phyloP scores from a whole-genome alignment of 2,329 filamentous ascomycete genomes.

The Sarocladiaceae sp. region DNA sequence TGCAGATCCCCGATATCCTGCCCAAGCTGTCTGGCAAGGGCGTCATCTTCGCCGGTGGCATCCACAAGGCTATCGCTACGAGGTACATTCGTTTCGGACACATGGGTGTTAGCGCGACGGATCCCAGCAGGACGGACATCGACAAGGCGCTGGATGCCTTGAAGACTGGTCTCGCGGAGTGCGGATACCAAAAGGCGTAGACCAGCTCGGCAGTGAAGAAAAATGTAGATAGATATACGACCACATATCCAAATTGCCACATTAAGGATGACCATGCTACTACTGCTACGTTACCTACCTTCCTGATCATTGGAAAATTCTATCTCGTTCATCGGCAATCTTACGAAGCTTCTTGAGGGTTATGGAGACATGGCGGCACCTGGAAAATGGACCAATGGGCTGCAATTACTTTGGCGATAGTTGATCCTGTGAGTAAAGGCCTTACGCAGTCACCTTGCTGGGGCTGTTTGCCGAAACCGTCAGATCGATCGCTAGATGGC shows the following conservation, averaged over 20 bases:
- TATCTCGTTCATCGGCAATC: too few relatives aligned
- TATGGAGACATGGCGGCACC: too few relatives aligned
- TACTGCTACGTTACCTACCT: too few relatives aligned
- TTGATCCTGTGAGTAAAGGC: too few relatives aligned
- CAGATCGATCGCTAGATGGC: conserved; percentile 5
- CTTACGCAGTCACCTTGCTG: neutral
- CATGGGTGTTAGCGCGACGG: conserved; percentile 87
- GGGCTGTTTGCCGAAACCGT: conserved; percentile 6
- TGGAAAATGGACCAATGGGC: too few relatives aligned
- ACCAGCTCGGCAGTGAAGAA: neutral
- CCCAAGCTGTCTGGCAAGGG: conserved; percentile 80
- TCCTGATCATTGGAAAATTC: too few relatives aligned
- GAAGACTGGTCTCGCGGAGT: conserved; percentile 67
- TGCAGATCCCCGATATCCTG: conserved; percentile 75
- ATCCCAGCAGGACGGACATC: conserved; percentile 72
- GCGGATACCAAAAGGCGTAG: conserved; percentile 51
- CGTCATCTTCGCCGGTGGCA: conserved; percentile 87
- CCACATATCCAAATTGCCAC: neutral
- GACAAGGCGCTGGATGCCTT: conserved; percentile 77
- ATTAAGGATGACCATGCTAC: too few relatives aligned
- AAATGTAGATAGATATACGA: neutral
- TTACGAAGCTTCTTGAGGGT: too few relatives aligned
- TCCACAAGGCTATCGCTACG: conserved; percentile 91
- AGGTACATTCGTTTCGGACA: conserved; percentile 96
- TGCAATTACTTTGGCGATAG: too few relatives aligned